A percentile compares a stretch with the other conserved stretches of the same genome.
phyloP scores from a whole-genome alignment of 2,329 filamentous ascomycete genomes.

The Sporothrix protearum region DNA sequence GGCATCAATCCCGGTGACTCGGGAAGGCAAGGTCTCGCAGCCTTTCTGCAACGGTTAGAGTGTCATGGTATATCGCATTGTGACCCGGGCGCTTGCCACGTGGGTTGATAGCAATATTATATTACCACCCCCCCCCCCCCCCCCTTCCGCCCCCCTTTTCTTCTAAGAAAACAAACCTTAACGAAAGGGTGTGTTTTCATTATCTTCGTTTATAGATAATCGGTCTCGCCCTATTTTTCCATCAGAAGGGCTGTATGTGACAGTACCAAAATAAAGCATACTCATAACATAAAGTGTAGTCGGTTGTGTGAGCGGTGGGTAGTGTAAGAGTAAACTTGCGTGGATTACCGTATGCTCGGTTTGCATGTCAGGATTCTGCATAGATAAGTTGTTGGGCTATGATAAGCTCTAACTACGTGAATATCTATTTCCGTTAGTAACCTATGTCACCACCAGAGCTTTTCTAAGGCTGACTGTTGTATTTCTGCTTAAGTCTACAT shows the following conservation, averaged over 20 bases:
- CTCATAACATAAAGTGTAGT: not conserved
- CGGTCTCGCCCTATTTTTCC: not conserved
- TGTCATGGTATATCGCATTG: constrained; percentile 23
- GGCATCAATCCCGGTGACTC: not conserved
- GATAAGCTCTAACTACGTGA: not conserved
- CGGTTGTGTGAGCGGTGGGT: not conserved
- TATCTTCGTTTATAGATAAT: not conserved
- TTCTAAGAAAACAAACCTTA: no score
- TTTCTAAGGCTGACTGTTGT: not conserved
- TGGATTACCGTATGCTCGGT: no score
- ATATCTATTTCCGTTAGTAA: not conserved
- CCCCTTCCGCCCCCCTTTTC: no score
- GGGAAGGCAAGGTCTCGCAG: not conserved
- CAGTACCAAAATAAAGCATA: not conserved
- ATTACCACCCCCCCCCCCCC: no score
- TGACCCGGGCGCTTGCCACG: constrained; percentile 8
- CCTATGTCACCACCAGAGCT: not conserved
- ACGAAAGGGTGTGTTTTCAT: not conserved
- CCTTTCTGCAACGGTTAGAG: constrained; percentile 21
- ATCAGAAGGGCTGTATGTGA: not conserved
- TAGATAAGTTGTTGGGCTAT: no score
- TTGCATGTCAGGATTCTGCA: no score
- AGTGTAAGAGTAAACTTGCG: no score
- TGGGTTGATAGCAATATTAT: not conserved
- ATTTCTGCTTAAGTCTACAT: not conserved